Evolutionary conservation across 1,284 basidiomycete species (phyloP).

Genomic region (Rhodotorula glutinis): DNA sequence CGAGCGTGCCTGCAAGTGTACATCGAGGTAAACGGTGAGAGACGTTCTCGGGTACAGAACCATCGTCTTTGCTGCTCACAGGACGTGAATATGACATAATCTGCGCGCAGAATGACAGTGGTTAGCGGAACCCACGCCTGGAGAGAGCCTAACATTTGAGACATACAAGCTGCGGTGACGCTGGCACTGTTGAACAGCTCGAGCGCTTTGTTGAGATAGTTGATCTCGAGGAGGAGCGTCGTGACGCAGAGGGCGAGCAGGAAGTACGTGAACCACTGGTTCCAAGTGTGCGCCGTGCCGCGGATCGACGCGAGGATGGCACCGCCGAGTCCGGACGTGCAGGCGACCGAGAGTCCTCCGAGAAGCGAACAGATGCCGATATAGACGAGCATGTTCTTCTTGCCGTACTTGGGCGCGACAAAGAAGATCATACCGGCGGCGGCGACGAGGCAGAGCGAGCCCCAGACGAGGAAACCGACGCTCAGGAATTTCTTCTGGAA

Average conservation of each 20-base stretch:
- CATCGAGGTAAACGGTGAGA: no score
- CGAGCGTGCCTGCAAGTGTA: neutral
- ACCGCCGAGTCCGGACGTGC: conserved; percentile 87
- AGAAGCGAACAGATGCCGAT: conserved; percentile 81
- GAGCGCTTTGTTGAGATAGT: conserved; percentile 93
- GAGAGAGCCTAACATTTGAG: conserved; percentile 44
- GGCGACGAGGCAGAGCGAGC: conserved; percentile 60
- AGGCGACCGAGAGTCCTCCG: conserved; percentile 92
- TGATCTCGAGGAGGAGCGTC: conserved; percentile 84
- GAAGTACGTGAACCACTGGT: conserved; percentile 54
- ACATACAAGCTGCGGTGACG: conserved; percentile 48
- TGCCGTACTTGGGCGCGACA: conserved; percentile 83
- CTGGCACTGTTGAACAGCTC: conserved; percentile 89
- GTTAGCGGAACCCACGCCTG: conserved; percentile 61
- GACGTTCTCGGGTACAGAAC: no score
- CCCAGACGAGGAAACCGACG: conserved; percentile 81
- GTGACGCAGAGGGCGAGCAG: conserved; percentile 61
- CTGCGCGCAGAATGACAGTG: neutral
- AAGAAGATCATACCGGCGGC: conserved; percentile 70
- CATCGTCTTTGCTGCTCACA: no score
- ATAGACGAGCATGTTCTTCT: conserved; percentile 93
- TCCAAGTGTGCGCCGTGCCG: conserved; percentile 69
- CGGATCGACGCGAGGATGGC: conserved; percentile 82
- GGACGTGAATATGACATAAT: conserved; percentile 60
- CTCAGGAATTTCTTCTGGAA: conserved; percentile 82